Percentiles rank a stretch among this genome's conserved stretches.
Conservation (phyloP, 352 stramenopile genomes). For the Globisporangium recalcitrans region DNA sequence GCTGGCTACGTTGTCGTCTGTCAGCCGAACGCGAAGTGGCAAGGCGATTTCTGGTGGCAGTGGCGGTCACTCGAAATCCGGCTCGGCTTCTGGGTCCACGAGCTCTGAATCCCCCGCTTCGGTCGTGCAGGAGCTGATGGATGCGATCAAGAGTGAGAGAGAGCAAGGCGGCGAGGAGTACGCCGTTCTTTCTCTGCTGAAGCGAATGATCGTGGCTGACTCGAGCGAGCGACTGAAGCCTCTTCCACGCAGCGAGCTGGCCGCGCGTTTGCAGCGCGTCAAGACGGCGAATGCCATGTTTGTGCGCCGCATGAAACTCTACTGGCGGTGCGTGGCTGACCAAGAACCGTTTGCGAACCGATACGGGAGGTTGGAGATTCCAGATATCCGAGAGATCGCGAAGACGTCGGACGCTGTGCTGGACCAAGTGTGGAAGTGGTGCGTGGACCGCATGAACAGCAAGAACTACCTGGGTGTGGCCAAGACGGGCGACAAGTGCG, state of each 20-base stretch:
- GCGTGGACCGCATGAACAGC: conserved; percentile 77
- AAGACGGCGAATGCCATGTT: conserved; percentile 48
- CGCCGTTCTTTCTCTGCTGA: conserved; percentile 45
- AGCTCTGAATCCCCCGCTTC: not conserved
- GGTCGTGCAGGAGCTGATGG: conserved; percentile 28
- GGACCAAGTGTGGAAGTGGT: conserved; percentile 81
- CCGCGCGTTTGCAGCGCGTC: conserved; percentile 38
- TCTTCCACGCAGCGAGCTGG: conserved; percentile 34
- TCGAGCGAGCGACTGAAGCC: conserved; percentile 59
- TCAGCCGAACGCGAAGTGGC: conserved; percentile 19
- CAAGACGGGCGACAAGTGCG: conserved; percentile 74
- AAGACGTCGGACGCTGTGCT: conserved; percentile 50
- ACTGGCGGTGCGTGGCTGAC: conserved; percentile 61
- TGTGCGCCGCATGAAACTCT: conserved; percentile 83
- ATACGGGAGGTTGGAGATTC: conserved; percentile 29
- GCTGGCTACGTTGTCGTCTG: not conserved
- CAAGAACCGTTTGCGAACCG: conserved; percentile 21
- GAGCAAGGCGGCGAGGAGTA: conserved; percentile 38
- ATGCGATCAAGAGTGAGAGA: conserved; percentile 24
- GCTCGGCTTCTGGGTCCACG: not conserved
- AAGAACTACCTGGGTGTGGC: conserved; percentile 64
- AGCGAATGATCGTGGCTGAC: conserved; percentile 50
- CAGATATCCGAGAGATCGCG: conserved; percentile 51
- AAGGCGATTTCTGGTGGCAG: conserved; percentile 15
- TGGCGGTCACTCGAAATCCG: not conserved